Evolutionary conservation across 116 monocot genomes (phyloP), one percentile per base, ranked within the genome.

Genomic region (Papilionanthe hybrid): DNA sequence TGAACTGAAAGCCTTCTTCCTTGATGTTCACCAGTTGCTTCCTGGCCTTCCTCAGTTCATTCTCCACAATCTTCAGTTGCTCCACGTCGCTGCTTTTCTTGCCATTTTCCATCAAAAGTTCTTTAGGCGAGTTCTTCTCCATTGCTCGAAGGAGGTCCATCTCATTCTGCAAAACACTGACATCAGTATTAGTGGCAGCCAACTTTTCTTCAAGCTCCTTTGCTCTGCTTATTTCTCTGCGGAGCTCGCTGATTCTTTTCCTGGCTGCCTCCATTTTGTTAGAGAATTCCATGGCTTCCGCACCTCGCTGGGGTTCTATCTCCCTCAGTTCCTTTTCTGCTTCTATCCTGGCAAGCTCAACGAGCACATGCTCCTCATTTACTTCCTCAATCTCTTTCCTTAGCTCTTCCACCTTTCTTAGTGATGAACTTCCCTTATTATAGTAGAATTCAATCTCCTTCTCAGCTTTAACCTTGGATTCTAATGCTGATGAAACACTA

Each of bases 271-370:
- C 81, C 18, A 92, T 84, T 45, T 83, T 82, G 41, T 57, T 68
- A 1, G 84, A 75, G 48, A 88, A 92, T 30, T 49, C 41, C 18
- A 56, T 57, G 0, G 84, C 83, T 42, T 92, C 89, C 0, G 55
- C 82, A 23, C 27, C 72, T 72, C 91, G 82, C 72, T 85, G 88
- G 5, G 74, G 78, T 73, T 88, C 92, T 28, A 98, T 84, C 55
- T 94, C 92, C 25, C 80, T 78, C 22, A 49, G 22, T 60, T 98
- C 97, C 42, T 77, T 88, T 43, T 86, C 88, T 4, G 94, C 97
- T 83, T 98, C 92, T 49, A 98, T 86, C 63, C 91, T 91, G 5
- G 97, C 97, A 5, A 98, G 85, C 86, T 94, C 94, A 43, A 98
- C 92, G 9, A 98, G 84, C 29, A 89, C 91, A 30, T 90, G 91